A percentile compares a stretch with the other conserved stretches of the same genome.
Evolutionary conservation across 371 early-diverging fungal genomes (phyloP).

Genomic region (Haplosporangium sp.): DNA sequence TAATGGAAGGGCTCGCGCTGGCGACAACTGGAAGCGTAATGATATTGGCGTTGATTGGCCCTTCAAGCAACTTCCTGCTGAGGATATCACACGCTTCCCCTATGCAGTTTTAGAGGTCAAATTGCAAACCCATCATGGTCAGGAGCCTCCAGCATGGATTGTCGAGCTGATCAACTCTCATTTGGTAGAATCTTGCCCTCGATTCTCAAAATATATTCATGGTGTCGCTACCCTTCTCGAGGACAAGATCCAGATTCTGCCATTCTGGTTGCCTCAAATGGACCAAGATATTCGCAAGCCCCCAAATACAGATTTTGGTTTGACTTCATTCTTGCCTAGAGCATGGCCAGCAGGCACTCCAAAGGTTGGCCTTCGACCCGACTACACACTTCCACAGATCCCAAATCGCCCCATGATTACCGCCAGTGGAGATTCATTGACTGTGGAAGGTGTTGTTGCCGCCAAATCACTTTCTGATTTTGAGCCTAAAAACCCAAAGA

Average conservation of each 20-base stretch:
- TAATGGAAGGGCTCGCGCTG: slow-evolving; percentile 73
- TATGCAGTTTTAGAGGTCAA: slow-evolving; percentile 98
- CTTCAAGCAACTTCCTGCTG: slow-evolving; percentile 81
- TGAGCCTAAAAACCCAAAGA: slow-evolving; percentile 55
- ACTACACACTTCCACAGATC: not conserved
- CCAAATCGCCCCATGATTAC: slow-evolving; percentile 16
- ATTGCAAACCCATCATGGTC: slow-evolving; percentile 87
- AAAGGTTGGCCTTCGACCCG: slow-evolving; percentile 28
- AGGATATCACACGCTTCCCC: slow-evolving; percentile 92
- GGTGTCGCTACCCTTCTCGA: slow-evolving; percentile 94
- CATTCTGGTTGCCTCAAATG: slow-evolving; percentile 98
- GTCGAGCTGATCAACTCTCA: slow-evolving; percentile 86
- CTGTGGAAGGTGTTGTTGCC: not conserved
- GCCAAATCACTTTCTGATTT: slow-evolving; percentile 50
- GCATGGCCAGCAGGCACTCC: slow-evolving; percentile 54
- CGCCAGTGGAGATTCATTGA: slow-evolving; percentile 19
- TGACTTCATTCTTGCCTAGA: slow-evolving; percentile 62
- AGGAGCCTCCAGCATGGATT: slow-evolving; percentile 94
- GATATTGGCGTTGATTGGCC: slow-evolving; percentile 92
- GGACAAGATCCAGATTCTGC: slow-evolving; percentile 87
- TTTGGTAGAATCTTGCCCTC: slow-evolving; percentile 96
- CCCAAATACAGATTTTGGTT: slow-evolving; percentile 64
- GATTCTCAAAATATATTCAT: slow-evolving; percentile 98
- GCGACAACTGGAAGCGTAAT: slow-evolving; percentile 90
- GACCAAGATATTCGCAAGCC: slow-evolving; percentile 89